A percentile compares a stretch with the other conserved stretches of the same genome.
Evolutionary conservation across 495 filamentous ascomycete species (phyloP).

Genomic region (Thermochaetoides thermophila): DNA sequence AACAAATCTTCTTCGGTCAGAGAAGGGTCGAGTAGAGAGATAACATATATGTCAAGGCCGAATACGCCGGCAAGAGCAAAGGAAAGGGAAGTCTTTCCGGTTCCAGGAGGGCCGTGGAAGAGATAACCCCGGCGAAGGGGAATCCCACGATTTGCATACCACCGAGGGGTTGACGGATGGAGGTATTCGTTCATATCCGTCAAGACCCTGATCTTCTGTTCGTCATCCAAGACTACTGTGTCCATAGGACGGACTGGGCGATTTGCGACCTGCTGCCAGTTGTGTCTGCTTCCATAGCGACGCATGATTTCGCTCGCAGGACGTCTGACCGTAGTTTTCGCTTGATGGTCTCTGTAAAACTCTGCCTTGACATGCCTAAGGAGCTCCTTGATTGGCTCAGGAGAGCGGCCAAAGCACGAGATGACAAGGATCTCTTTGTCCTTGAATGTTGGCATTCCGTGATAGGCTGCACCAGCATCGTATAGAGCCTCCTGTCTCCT

Average conservation of each 20-base stretch:
- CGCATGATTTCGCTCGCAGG: constrained; percentile 22
- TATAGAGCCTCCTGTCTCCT: constrained; percentile 23
- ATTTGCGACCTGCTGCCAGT: constrained; percentile 52
- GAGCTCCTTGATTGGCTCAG: constrained; percentile 46
- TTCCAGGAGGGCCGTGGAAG: constrained; percentile 60
- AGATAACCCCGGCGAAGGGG: constrained; percentile 84
- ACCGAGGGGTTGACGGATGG: constrained; percentile 51
- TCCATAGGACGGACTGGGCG: constrained; percentile 63
- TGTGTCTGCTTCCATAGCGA: constrained; percentile 23
- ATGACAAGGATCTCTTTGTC: constrained; percentile 27
- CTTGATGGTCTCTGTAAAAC: constrained; percentile 31
- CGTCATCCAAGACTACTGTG: constrained; percentile 67
- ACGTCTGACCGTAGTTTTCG: constrained; percentile 36
- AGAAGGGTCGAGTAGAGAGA: constrained; percentile 44
- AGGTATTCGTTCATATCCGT: constrained; percentile 82
- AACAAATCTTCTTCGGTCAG: constrained; percentile 57
- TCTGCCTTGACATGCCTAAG: constrained; percentile 40
- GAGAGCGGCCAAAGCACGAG: constrained; percentile 29
- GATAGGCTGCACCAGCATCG: constrained; percentile 7
- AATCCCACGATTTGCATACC: constrained; percentile 78
- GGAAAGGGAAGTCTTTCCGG: constrained; percentile 44
- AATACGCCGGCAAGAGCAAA: constrained; percentile 58
- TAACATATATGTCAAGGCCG: constrained; percentile 52
- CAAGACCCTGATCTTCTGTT: constrained; percentile 57
- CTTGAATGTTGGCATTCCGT: constrained; percentile 17